Conservation (phyloP, 2,329 filamentous ascomycete genomes). For the Dichotomopilus funicola region DNA sequence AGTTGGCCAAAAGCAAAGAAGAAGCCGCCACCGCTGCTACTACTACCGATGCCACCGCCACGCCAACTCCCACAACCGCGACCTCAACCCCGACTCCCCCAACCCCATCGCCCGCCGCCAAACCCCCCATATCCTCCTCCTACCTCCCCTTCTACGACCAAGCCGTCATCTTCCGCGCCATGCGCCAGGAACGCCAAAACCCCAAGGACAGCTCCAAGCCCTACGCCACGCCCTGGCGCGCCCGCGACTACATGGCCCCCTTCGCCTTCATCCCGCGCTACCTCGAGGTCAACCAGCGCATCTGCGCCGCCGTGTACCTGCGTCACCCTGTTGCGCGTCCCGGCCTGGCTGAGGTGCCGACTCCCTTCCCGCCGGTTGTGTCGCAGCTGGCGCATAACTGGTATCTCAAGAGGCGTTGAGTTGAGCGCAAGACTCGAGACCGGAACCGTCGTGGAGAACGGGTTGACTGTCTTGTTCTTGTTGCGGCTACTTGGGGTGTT, state of each 20-base stretch:
- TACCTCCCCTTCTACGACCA: too few relatives aligned
- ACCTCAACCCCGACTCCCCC: too few relatives aligned
- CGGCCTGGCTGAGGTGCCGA: constrained; percentile 74
- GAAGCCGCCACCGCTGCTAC: too few relatives aligned
- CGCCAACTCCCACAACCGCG: too few relatives aligned
- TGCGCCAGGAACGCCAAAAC: constrained; percentile 40
- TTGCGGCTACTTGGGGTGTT: not conserved
- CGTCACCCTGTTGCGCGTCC: constrained; percentile 86
- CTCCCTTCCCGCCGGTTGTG: constrained; percentile 65
- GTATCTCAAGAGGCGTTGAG: constrained; percentile 77
- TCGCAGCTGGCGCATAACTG: constrained; percentile 84
- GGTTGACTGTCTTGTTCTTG: not conserved
- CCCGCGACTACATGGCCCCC: constrained; percentile 77
- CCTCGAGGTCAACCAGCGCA: constrained; percentile 94
- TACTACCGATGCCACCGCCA: too few relatives aligned
- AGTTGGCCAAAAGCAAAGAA: too few relatives aligned
- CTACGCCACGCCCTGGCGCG: constrained; percentile 86
- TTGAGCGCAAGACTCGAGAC: not conserved
- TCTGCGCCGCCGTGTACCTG: constrained; percentile 92
- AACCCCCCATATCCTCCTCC: too few relatives aligned
- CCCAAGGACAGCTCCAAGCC: constrained; percentile 70
- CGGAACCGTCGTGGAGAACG: not conserved
- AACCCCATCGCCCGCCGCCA: too few relatives aligned
- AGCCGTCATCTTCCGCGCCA: too few relatives aligned
- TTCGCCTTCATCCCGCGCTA: constrained; percentile 95